These are phyloP conservation scores for Lepidium campestre DNA, from an alignment of 441 rosid genomes.

Conservation along the genomic window DNA sequence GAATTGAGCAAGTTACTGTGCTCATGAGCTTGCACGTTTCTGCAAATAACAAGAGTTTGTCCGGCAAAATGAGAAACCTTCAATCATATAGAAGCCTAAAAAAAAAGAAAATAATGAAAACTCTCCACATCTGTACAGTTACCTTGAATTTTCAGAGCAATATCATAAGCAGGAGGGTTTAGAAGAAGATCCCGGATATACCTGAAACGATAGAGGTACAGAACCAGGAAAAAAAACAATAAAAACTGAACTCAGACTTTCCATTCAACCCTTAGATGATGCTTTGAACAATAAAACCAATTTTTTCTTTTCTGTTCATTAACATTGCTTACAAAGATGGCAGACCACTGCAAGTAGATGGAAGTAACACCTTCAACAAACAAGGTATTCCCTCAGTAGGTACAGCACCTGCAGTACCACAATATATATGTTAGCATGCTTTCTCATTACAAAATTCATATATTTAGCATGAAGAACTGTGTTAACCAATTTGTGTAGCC, in stretches of 20 bases:
- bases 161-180: constrained; percentile 91
- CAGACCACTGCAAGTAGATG: constrained; percentile 75
- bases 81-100: background rate
- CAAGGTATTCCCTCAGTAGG: constrained; percentile 98
- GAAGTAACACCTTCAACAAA: constrained; percentile 90
- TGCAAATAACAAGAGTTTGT: constrained; percentile 37
- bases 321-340: constrained; percentile 63
- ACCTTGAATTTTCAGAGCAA: constrained; percentile 93
- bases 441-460: background rate
- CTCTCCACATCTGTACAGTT: constrained; percentile 3
- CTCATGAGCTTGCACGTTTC: constrained; percentile 89
- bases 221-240: background rate
- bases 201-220: constrained; percentile 37
- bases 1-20: constrained; percentile 72
- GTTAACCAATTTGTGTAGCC: constrained; percentile 93
- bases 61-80: background rate
- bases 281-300: background rate
- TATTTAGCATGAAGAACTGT: constrained; percentile 7
- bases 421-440: background rate
- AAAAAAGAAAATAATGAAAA: background rate
- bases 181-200: constrained; percentile 91
- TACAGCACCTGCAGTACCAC: constrained; percentile 58
- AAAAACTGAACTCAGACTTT: background rate
- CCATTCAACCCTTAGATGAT: background rate
- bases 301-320: background rate